These are phyloP conservation scores for Lunularia cruciata DNA, from an alignment of 225 moss, liverwort and hornwort genomes.

Conservation along the genomic window DNA sequence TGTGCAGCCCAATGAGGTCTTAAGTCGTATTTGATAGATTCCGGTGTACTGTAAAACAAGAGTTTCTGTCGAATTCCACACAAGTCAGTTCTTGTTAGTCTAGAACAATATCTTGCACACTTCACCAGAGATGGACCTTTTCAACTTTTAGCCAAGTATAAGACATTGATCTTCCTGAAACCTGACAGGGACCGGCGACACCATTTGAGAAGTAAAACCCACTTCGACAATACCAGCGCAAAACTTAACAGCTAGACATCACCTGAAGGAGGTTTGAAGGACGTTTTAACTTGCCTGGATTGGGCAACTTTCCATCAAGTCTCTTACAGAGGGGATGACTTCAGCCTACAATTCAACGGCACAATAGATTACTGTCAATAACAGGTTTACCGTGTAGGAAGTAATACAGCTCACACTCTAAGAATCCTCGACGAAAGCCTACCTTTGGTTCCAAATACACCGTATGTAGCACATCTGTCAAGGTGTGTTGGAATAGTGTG, in stretches of 20 bases:
- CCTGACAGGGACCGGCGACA: no score
- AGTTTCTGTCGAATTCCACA: slow-evolving; percentile 54
- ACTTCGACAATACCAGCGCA: no score
- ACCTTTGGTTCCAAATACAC: slow-evolving; percentile 83
- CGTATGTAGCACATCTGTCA: slow-evolving; percentile 66
- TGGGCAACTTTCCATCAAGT: slow-evolving; percentile 34
- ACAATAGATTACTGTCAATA: background rate
- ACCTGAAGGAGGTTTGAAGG: no score
- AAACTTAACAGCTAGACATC: background rate
- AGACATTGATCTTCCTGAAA: no score
- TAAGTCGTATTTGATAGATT: slow-evolving; percentile 44
- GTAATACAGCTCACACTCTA: background rate
- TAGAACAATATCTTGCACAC: background rate
- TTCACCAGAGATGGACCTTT: no score
- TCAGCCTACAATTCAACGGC: slow-evolving; percentile 37
- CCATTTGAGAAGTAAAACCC: no score
- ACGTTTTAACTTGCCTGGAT: slow-evolving; percentile 52
- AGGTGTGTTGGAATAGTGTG: slow-evolving; percentile 54
- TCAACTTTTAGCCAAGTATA: no score
- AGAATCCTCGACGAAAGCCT: background rate
- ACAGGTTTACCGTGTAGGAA: background rate
- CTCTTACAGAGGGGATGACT: slow-evolving; percentile 37
- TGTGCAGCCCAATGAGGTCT: slow-evolving; percentile 77
- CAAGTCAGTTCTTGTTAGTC: background rate
- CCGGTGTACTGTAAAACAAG: slow-evolving; percentile 63